Evolutionary conservation across 352 stramenopile species (phyloP), one percentile per base, ranked within the genome.

Genomic region (Pythium dissimile): DNA sequence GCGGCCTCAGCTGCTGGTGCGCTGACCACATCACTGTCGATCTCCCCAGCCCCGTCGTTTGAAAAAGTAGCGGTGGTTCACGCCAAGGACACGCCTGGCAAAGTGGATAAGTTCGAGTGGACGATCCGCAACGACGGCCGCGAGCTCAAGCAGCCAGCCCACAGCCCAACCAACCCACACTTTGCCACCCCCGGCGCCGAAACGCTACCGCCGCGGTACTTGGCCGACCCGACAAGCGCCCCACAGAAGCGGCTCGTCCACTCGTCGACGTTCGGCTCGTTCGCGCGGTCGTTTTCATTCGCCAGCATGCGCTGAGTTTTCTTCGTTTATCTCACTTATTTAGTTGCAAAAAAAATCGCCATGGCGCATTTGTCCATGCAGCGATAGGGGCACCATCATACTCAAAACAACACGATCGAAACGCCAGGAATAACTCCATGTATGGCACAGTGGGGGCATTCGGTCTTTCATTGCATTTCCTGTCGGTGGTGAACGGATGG

Each of bases 261-360:
- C 64, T 89, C 82, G 43, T 87, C 77, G 18, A 94, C 82, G 2
- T 90, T 94, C 56, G 73, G 82, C 45, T 72, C 79, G 39, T 88
- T 90, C 46, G 73, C 79, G 48, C 72, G 84, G 54, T 89, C 83
- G 5, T 78, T 93, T 45, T 91, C 83, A 30, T 93, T 93, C 70
- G 63, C 59, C 23, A 49, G 7, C 50, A 41, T 41, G 39, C 24
- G 21, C 35, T 50, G 44, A 54, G 6, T 12, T 23, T n/a, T 9
- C 10, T 16, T 27, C 23, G 8, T n/a, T 23, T 30, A 35, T 51
- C 49, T 34, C 23, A 37, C 28, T 46, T 57, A 57, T 57, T 57
- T 57, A 57, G 28, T 51, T 38, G 13, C n/a, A n/a, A n/a, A n/a
- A n/a, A n/a, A n/a, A n/a, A n/a, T n/a, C n/a, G n/a, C n/a, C n/a